Percentiles rank a stretch among this genome's conserved stretches.
phyloP scores from a whole-genome alignment of 306 rosid genomes.

The Carpinus fangiana region DNA sequence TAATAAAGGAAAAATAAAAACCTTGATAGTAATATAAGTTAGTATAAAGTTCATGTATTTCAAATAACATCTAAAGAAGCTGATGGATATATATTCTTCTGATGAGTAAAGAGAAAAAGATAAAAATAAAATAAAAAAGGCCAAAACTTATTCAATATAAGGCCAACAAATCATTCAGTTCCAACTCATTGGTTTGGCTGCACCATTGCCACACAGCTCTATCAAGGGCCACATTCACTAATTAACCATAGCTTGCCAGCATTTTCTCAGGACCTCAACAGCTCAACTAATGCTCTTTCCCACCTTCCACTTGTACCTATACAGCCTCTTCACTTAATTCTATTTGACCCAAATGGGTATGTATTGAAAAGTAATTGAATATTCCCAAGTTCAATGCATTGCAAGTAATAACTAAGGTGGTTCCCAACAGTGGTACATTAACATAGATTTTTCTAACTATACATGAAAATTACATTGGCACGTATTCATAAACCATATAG shows the following conservation, averaged over 20 bases:
- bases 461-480: neutral
- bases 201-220: neutral
- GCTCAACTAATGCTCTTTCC: neutral
- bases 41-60: neutral
- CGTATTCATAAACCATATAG: neutral
- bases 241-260: neutral
- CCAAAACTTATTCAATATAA: neutral
- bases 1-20: constrained; percentile 11
- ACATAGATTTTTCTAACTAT: neutral
- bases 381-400: neutral
- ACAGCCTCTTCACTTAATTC: neutral
- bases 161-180: neutral
- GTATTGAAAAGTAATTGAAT: neutral
- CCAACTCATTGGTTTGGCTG: constrained; percentile 2
- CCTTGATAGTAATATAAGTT: neutral
- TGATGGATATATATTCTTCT: neutral
- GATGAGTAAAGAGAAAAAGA: neutral
- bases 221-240: neutral
- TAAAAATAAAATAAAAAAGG: neutral
- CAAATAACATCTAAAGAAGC: neutral
- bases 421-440: neutral
- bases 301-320: neutral
- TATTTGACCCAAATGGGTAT: neutral
- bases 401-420: neutral
- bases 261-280: neutral